Base-by-base conservation (phyloP, 805 yeast species). In the Pichia thaimueangensis region DNA sequence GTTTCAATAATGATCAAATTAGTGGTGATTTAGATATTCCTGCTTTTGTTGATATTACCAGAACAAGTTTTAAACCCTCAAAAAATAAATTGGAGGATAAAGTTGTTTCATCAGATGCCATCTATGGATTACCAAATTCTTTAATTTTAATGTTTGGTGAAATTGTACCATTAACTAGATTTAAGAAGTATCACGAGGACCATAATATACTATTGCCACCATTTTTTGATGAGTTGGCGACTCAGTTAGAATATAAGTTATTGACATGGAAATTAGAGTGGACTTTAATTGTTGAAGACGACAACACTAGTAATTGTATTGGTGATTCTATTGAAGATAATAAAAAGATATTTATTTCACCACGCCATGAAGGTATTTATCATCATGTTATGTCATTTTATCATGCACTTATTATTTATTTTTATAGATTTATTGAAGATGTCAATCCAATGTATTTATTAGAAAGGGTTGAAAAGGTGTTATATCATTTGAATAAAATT, bases 51-150 rank as follows among this genome's bases (percentile, higher is more conserved):
- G 74, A 67, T 47, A 65, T 61, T 37, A 67, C 67, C 20, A 67
- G 67, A 54, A 48, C 66, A 24, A 57, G 68, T 57, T 58, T 70
- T 57, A 65, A 59, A 41, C 62, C 58, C 28, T 60, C 66, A 1
- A 61, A 59, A 41, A 58, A 62, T 46, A 76, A 73, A 51, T 63
- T 71, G 29, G 74, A 74, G 43, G 77, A 74, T 53, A 76, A 76
- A 47, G 69, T 74, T 41, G 69, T 82, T 47, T 80, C 88, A 8
- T 80, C 89, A 1, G 94, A 84, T 59, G 85, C 89, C 0, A 66
- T 86, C 38, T 86, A 85, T 57, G 95, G 95, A 0, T 65, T 87
- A 43, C 95, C 96, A 7, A 86, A 84, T 54, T 82, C 95, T 3
- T 65, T 87, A 33, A 80, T 86, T 42, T 53, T 80, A 19, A 63